A percentile compares a stretch with the other conserved stretches of the same genome.
Conservation (phyloP, 331 rosid genomes). For the Quercus phellos region DNA sequence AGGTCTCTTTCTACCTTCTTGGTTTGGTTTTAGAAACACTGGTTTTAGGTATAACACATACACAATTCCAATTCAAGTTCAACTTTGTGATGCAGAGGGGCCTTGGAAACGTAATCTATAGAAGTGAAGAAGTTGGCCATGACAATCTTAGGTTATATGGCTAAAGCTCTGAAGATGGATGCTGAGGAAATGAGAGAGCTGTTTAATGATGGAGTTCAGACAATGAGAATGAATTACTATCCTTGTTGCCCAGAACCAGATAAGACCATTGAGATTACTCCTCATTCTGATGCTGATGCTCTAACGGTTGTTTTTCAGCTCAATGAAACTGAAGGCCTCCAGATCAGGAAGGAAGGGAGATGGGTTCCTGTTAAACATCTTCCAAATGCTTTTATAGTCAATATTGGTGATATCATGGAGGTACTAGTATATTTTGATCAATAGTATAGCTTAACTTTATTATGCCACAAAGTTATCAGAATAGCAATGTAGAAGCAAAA, state of each 20-base stretch:
- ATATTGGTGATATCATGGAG: slow-evolving; percentile 36
- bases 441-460: not conserved
- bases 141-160: slow-evolving; percentile 24
- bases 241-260: slow-evolving; percentile 60
- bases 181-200: slow-evolving; percentile 33
- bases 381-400: slow-evolving; percentile 25
- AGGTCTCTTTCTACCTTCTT: slow-evolving; percentile 4
- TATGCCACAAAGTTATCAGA: not conserved
- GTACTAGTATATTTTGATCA: not conserved
- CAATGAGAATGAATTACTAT: slow-evolving; percentile 39
- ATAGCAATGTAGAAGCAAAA: not conserved
- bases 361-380: slow-evolving; percentile 33
- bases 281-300: slow-evolving; percentile 47
- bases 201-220: slow-evolving; percentile 33
- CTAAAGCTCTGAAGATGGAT: slow-evolving; percentile 36
- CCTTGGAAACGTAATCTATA: slow-evolving; percentile 27
- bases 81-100: slow-evolving; percentile 22
- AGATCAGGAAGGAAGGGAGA: slow-evolving; percentile 22
- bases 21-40: not conserved
- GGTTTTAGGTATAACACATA: not conserved
- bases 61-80: not conserved
- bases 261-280: slow-evolving; percentile 36
- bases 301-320: slow-evolving; percentile 34
- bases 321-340: slow-evolving; percentile 25
- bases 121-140: slow-evolving; percentile 27